A percentile compares a stretch with the other conserved stretches of the same genome.
These are phyloP conservation scores for Hibiscus tridactylites DNA, from an alignment of 345 rosid genomes.

Conservation along the genomic window DNA sequence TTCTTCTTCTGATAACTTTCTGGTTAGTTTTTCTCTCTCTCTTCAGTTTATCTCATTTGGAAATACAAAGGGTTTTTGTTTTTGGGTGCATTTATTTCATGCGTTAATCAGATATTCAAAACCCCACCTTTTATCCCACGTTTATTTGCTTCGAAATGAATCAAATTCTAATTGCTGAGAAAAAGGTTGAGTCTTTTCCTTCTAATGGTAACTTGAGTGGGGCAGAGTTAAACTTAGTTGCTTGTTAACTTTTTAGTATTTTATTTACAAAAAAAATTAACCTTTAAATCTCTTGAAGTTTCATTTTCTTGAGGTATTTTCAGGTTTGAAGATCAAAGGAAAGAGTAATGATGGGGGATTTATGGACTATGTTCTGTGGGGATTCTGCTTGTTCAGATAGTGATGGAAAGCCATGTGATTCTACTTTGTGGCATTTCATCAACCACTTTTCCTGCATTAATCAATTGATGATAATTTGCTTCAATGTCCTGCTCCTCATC, in stretches of 20 bases:
- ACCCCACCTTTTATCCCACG: background rate
- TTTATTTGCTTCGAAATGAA: too few species aligned
- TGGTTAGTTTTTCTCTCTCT: background rate
- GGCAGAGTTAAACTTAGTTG: too few species aligned
- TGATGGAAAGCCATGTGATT: constrained; percentile 13
- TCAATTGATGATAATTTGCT: constrained; percentile 42
- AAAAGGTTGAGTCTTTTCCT: background rate
- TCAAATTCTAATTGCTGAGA: too few species aligned
- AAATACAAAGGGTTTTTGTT: background rate
- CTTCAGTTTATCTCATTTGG: background rate
- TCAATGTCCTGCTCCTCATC: constrained; percentile 39
- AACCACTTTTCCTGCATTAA: constrained; percentile 44
- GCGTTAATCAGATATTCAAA: background rate
- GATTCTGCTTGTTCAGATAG: constrained; percentile 25
- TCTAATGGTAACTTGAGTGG: background rate
- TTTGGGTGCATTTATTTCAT: background rate
- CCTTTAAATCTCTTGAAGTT: background rate
- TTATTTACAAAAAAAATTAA: background rate
- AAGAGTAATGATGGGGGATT: constrained; percentile 26
- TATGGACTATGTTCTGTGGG: constrained; percentile 56
- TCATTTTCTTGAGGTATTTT: background rate
- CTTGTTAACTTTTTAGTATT: background rate
- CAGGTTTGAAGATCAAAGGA: background rate
- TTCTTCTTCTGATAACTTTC: background rate
- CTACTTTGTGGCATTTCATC: constrained; percentile 13